A percentile compares a stretch with the other conserved stretches of the same genome.
These are phyloP conservation scores for Phytophthora pisi DNA, from an alignment of 352 stramenopile species.

Conservation along the genomic window DNA sequence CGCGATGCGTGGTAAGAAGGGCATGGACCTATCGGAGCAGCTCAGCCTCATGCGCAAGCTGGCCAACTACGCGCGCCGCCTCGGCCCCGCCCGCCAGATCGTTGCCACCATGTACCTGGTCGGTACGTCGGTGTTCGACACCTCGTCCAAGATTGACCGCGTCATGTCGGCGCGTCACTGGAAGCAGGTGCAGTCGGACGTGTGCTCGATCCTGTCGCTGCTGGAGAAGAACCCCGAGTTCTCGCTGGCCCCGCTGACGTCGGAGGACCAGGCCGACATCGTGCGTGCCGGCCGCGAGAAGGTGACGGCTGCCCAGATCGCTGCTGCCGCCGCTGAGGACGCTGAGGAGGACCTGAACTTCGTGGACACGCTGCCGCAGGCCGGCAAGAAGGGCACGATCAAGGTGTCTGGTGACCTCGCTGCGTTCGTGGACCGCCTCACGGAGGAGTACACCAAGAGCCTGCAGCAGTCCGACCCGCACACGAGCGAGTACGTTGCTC, in stretches of 20 bases:
- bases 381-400: conserved; percentile 81
- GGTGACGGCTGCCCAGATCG: conserved; percentile 66
- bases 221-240: conserved; percentile 88
- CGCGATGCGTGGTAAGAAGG: conserved; percentile 84
- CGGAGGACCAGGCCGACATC: conserved; percentile 88
- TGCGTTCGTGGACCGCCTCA: conserved; percentile 92
- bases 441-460: conserved; percentile 98
- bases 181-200: conserved; percentile 70
- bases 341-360: conserved; percentile 91
- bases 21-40: conserved; percentile 77
- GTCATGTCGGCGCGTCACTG: conserved; percentile 83
- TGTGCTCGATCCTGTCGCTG: conserved; percentile 72
- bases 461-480: conserved; percentile 97
- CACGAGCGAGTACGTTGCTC: conserved; percentile 94
- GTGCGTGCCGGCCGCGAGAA: conserved; percentile 73
- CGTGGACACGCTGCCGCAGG: conserved; percentile 72
- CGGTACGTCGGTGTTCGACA: conserved; percentile 83
- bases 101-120: conserved; percentile 85
- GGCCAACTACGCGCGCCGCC: conserved; percentile 76
- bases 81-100: conserved; percentile 78
- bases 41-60: conserved; percentile 76
- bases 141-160: conserved; percentile 84
- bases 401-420: conserved; percentile 90
- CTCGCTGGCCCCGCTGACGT: conserved; percentile 67
- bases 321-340: conserved; percentile 45